Percentiles rank a stretch among this genome's conserved stretches.
Evolutionary conservation across 768 basidiomycete genomes (phyloP).

Genomic region (Hirschioporus abietinus): DNA sequence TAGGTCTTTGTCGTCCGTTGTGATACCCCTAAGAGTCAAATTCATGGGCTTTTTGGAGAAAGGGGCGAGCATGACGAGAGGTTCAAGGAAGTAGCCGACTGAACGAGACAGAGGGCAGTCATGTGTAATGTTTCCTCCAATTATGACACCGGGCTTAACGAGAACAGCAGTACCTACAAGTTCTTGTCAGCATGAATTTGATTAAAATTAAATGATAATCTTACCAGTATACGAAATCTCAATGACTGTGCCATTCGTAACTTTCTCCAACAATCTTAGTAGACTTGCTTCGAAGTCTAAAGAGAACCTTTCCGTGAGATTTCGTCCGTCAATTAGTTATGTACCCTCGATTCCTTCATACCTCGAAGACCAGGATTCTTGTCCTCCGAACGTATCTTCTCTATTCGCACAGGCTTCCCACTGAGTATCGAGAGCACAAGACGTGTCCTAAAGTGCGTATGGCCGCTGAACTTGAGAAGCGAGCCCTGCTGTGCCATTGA

Average conservation of each 20-base stretch:
- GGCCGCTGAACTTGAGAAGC: slow-evolving; percentile 65
- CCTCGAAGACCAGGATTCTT: slow-evolving; percentile 94
- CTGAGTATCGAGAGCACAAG: slow-evolving; percentile 87
- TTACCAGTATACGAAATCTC: slow-evolving; percentile 95
- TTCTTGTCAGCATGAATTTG: not conserved
- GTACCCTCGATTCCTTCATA: slow-evolving; percentile 29
- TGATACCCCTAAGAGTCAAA: slow-evolving; percentile 82
- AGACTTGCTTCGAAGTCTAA: slow-evolving; percentile 91
- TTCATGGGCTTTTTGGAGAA: slow-evolving; percentile 87
- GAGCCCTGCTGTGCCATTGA: slow-evolving; percentile 34
- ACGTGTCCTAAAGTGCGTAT: slow-evolving; percentile 77
- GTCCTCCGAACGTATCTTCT: slow-evolving; percentile 85
- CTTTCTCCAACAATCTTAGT: slow-evolving; percentile 79
- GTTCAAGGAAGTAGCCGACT: slow-evolving; percentile 92
- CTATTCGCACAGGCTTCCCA: slow-evolving; percentile 77
- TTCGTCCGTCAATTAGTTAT: slow-evolving; percentile 5
- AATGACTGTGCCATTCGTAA: slow-evolving; percentile 90
- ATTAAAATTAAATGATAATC: slow-evolving; percentile 16
- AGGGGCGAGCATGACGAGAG: slow-evolving; percentile 83
- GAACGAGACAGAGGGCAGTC: slow-evolving; percentile 87
- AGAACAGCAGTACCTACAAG: slow-evolving; percentile 80
- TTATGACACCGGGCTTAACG: slow-evolving; percentile 87
- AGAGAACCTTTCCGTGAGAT: not conserved
- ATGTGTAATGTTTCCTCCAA: slow-evolving; percentile 75
- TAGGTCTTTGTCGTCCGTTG: slow-evolving; percentile 88